Percentiles rank a stretch among this genome's conserved stretches.
Evolutionary conservation across 179 eudicot species (phyloP).

Genomic region (Actinidia chinensis): DNA sequence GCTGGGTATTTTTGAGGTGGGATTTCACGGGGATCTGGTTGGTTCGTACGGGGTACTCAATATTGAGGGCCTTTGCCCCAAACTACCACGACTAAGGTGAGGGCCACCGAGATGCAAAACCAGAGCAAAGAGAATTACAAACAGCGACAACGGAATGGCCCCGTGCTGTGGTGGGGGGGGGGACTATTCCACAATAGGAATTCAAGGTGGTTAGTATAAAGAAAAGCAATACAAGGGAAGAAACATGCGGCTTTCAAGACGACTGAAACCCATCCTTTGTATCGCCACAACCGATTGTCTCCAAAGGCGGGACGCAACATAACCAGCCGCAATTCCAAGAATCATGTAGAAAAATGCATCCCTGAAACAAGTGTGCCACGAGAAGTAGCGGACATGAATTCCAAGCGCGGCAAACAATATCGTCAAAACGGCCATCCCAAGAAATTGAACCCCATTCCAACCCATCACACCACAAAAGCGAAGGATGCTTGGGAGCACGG

Average conservation of each 20-base stretch:
- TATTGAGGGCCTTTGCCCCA: slow-evolving; percentile 49
- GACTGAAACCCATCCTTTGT: slow-evolving; percentile 47
- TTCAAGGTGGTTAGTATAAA: slow-evolving; percentile 41
- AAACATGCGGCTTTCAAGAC: slow-evolving; percentile 53
- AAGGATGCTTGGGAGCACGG: slow-evolving; percentile 43
- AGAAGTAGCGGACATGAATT: slow-evolving; percentile 59
- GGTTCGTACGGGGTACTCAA: slow-evolving; percentile 54
- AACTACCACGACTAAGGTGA: slow-evolving; percentile 53
- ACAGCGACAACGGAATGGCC: slow-evolving; percentile 53
- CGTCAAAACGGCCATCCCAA: slow-evolving; percentile 58
- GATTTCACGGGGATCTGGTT: slow-evolving; percentile 57
- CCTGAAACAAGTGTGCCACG: slow-evolving; percentile 55
- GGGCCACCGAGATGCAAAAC: slow-evolving; percentile 60
- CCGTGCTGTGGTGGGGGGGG: too few species aligned
- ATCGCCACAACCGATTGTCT: slow-evolving; percentile 44
- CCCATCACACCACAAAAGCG: slow-evolving; percentile 58
- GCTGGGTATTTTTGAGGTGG: slow-evolving; percentile 56
- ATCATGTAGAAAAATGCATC: slow-evolving; percentile 51
- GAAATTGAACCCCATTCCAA: slow-evolving; percentile 62
- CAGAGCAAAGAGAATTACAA: slow-evolving; percentile 48
- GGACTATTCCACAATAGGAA: slow-evolving; percentile 50
- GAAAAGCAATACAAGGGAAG: slow-evolving; percentile 55
- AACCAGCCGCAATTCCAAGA: slow-evolving; percentile 61
- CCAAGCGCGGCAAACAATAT: slow-evolving; percentile 60
- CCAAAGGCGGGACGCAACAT: slow-evolving; percentile 55